Percentiles rank a stretch among this genome's conserved stretches.
Evolutionary conservation across 2,329 filamentous ascomycete species (phyloP).

Genomic region (Zymoseptoria tritici): DNA sequence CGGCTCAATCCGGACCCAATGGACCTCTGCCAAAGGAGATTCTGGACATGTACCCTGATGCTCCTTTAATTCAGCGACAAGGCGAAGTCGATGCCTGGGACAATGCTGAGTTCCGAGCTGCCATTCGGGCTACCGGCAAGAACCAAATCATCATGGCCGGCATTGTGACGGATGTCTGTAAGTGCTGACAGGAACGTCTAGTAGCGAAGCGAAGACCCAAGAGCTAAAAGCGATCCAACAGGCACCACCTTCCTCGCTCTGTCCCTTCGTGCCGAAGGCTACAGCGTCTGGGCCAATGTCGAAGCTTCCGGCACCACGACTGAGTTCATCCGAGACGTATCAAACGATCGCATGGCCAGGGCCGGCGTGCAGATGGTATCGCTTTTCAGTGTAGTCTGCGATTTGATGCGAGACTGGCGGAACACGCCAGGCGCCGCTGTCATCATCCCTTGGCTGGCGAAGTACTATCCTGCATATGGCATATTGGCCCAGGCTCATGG

Average conservation of each 20-base stretch:
- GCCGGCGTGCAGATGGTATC: slow-evolving; percentile 60
- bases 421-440: slow-evolving; percentile 44
- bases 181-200: slow-evolving; percentile 10
- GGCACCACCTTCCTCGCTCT: slow-evolving; percentile 65
- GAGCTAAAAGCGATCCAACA: not conserved
- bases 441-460: slow-evolving; percentile 57
- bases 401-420: slow-evolving; percentile 54
- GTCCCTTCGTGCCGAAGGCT: slow-evolving; percentile 63
- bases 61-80: slow-evolving; percentile 58
- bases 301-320: slow-evolving; percentile 64
- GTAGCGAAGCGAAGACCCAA: not conserved
- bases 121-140: slow-evolving; percentile 57
- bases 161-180: slow-evolving; percentile 67
- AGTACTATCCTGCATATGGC: slow-evolving; percentile 59
- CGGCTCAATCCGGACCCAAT: slow-evolving; percentile 61
- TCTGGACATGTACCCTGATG: slow-evolving; percentile 52
- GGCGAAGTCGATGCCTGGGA: slow-evolving; percentile 75
- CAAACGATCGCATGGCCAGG: slow-evolving; percentile 59
- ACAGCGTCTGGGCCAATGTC: slow-evolving; percentile 65
- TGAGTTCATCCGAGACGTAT: slow-evolving; percentile 52
- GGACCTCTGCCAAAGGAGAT: slow-evolving; percentile 65
- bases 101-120: slow-evolving; percentile 59
- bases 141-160: slow-evolving; percentile 65
- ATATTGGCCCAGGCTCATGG: slow-evolving; percentile 55
- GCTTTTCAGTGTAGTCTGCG: slow-evolving; percentile 57